phyloP scores from a whole-genome alignment of 768 basidiomycete species.

The Phanerochaete carnosa region DNA sequence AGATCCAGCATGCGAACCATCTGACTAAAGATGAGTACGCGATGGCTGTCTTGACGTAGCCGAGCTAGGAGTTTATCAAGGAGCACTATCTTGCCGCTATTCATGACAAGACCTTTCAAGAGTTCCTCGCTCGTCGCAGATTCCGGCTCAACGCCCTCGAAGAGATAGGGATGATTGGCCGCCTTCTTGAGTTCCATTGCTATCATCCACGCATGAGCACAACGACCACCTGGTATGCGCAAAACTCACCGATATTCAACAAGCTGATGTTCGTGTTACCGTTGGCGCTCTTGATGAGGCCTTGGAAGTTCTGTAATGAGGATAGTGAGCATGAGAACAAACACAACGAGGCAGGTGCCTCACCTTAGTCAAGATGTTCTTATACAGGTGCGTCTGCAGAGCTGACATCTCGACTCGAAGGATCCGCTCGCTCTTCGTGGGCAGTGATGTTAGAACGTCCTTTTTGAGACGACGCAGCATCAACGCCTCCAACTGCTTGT shows the following conservation, averaged over 20 bases:
- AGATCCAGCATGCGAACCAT: constrained; percentile 99
- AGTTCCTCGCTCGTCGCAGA: constrained; percentile 71
- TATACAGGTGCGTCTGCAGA: constrained; percentile 97
- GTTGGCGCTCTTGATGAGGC: constrained; percentile 84
- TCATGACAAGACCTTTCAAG: constrained; percentile 96
- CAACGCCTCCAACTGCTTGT: constrained; percentile 86
- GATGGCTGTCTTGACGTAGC: constrained; percentile 88
- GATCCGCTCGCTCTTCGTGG: constrained; percentile 98
- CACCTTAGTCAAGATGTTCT: constrained; percentile 94
- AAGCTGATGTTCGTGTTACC: constrained; percentile 90
- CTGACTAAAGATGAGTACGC: constrained; percentile 98
- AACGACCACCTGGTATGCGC: background rate
- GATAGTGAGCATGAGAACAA: background rate
- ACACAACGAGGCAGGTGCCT: constrained; percentile 9
- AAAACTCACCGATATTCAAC: constrained; percentile 79
- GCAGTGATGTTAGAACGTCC: constrained; percentile 93
- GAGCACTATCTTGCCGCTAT: constrained; percentile 96
- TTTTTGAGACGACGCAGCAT: constrained; percentile 95
- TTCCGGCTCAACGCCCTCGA: constrained; percentile 86
- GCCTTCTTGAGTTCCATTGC: constrained; percentile 99
- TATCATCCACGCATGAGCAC: constrained; percentile 22
- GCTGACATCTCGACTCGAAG: constrained; percentile 96
- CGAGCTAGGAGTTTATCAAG: constrained; percentile 94
- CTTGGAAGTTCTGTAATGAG: constrained; percentile 80
- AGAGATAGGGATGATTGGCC: constrained; percentile 96